Conservation (phyloP, 2,329 filamentous ascomycete species). For the Talaromyces amestolkiae region DNA sequence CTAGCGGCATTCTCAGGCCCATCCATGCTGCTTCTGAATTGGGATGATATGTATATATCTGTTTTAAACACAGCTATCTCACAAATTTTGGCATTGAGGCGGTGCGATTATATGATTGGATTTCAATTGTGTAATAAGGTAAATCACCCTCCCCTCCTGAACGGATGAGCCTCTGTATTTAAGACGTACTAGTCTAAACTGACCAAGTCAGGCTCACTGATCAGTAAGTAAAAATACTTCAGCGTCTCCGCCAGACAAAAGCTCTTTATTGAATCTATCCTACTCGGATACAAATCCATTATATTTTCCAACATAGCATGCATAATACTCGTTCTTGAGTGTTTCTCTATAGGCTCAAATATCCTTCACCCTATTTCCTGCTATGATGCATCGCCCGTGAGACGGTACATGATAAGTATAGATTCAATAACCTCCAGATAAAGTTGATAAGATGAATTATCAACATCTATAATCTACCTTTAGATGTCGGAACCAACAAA, state of each 20-base stretch:
- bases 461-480: no score
- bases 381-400: constrained; percentile 73
- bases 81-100: no score
- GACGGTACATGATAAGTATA: constrained; percentile 86
- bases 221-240: constrained; percentile 88
- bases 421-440: constrained; percentile 85
- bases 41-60: neutral
- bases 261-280: constrained; percentile 72
- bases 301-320: constrained; percentile 54
- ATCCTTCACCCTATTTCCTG: constrained; percentile 84
- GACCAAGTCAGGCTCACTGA: constrained; percentile 62
- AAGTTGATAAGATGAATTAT: constrained; percentile 19
- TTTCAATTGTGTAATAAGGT: neutral
- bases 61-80: neutral
- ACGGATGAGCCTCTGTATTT: constrained; percentile 57
- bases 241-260: constrained; percentile 90
- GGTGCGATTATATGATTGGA: neutral
- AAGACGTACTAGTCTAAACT: constrained; percentile 68
- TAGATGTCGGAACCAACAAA: no score
- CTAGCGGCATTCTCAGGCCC: neutral
- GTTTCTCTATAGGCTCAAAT: constrained; percentile 68
- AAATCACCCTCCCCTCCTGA: constrained; percentile 28
- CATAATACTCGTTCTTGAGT: constrained; percentile 64
- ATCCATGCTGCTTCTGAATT: neutral
- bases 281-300: constrained; percentile 28